Evolutionary conservation across 768 basidiomycete species (phyloP).

Genomic region (Mycena rosella): DNA sequence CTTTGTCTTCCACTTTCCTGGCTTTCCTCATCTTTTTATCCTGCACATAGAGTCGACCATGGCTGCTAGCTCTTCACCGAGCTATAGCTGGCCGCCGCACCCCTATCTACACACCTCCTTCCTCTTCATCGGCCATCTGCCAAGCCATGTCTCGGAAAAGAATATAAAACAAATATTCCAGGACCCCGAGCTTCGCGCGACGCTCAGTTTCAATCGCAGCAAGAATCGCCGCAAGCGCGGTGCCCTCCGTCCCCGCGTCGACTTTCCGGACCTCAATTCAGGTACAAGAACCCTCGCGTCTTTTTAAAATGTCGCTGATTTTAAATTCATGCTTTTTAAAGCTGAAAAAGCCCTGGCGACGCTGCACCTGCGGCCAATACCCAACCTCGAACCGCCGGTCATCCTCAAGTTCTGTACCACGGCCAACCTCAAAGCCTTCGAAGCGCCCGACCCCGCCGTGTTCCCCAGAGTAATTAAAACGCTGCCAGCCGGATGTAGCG

Average conservation of each 20-base stretch:
- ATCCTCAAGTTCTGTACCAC: constrained; percentile 12
- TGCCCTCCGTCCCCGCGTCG: not conserved
- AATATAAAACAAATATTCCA: constrained; percentile 7
- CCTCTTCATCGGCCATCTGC: constrained; percentile 21
- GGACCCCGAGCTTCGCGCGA: not conserved
- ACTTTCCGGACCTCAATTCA: constrained; percentile 15
- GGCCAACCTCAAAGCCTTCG: constrained; percentile 2
- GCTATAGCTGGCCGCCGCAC: not conserved
- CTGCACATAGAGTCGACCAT: no score
- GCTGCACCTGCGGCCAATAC: constrained; percentile 23
- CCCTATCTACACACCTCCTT: constrained; percentile 1
- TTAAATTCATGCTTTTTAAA: constrained; percentile 7
- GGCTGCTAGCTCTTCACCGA: not conserved
- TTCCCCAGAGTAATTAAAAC: constrained; percentile 28
- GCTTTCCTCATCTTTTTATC: no score
- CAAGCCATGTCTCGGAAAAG: constrained; percentile 11
- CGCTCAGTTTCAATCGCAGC: constrained; percentile 1
- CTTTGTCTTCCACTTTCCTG: not conserved
- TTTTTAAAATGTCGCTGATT: not conserved
- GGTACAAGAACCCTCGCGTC: not conserved
- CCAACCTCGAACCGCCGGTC: constrained; percentile 10
- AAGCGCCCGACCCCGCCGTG: constrained; percentile 6
- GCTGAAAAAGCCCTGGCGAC: constrained; percentile 37
- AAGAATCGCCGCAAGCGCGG: constrained; percentile 12
- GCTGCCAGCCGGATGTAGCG: constrained; percentile 13